These are phyloP conservation scores for Pelargonium australe DNA, from an alignment of 441 rosid species.

Conservation along the genomic window DNA sequence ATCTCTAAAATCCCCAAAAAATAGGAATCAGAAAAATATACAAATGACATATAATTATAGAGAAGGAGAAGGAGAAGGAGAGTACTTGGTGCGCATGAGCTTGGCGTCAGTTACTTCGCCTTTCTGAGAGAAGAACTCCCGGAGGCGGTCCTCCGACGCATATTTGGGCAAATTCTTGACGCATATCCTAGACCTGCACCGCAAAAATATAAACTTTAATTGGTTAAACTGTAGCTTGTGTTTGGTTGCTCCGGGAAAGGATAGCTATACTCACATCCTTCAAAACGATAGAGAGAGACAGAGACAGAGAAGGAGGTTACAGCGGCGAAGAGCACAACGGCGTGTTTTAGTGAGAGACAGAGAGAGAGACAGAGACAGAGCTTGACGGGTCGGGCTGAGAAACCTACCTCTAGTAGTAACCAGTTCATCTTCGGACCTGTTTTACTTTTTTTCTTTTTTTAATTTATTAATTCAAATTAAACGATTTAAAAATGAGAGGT, in stretches of 20 bases:
- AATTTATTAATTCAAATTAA: no score
- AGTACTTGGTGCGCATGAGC: conserved; percentile 60
- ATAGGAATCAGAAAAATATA: neutral
- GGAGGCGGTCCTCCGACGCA: conserved; percentile 51
- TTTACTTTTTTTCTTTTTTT: no score
- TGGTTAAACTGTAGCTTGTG: neutral
- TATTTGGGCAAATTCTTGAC: conserved; percentile 71
- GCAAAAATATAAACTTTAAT: conserved; percentile 8
- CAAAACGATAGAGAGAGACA: neutral
- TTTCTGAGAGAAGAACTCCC: conserved; percentile 60
- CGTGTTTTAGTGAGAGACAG: neutral
- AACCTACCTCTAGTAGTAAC: no score
- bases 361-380: no score
- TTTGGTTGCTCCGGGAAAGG: conserved; percentile 1
- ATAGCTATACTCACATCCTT: neutral
- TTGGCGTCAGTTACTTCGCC: conserved; percentile 80
- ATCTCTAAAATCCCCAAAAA: conserved; percentile 37
- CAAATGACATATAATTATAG: neutral
- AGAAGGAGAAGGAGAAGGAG: neutral
- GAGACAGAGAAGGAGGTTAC: neutral
- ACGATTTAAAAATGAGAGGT: no score
- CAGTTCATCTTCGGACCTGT: no score
- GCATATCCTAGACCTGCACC: conserved; percentile 69
- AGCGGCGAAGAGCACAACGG: neutral
- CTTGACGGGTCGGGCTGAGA: no score